Percentiles rank a stretch among this genome's conserved stretches.
These are phyloP conservation scores for Phoma herbarum DNA, from an alignment of 2,329 filamentous ascomycete species.

Conservation along the genomic window DNA sequence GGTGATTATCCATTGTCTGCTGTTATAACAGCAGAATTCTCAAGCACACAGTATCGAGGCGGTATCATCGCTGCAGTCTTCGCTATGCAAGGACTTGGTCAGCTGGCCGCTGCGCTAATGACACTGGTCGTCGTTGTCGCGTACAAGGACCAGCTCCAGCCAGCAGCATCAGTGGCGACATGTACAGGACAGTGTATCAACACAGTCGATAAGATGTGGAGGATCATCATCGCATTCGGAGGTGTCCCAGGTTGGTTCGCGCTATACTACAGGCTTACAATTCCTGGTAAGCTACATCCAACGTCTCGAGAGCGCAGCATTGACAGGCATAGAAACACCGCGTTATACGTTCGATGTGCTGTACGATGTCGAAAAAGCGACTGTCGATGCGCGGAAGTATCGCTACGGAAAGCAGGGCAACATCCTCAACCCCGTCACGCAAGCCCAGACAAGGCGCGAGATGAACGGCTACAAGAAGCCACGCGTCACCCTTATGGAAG, in stretches of 20 bases:
- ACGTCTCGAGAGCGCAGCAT: neutral
- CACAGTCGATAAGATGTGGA: conserved; percentile 89
- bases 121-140: conserved; percentile 76
- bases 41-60: conserved; percentile 83
- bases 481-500: conserved; percentile 62
- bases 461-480: conserved; percentile 48
- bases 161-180: conserved; percentile 59
- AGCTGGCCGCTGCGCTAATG: conserved; percentile 77
- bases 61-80: conserved; percentile 90
- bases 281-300: conserved; percentile 59
- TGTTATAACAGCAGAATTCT: conserved; percentile 88
- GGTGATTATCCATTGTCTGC: conserved; percentile 73
- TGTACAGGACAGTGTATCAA: conserved; percentile 72
- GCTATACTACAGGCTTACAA: conserved; percentile 85
- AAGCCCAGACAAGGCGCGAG: conserved; percentile 62
- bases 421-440: conserved; percentile 70
- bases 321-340: conserved; percentile 69
- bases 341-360: conserved; percentile 87
- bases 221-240: conserved; percentile 80
- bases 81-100: conserved; percentile 86
- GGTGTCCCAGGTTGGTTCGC: conserved; percentile 82
- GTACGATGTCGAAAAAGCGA: conserved; percentile 70
- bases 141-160: conserved; percentile 70
- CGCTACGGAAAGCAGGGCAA: conserved; percentile 68
- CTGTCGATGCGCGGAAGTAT: conserved; percentile 77